Conservation (phyloP, 1,284 basidiomycete species). For the Clitocybe nebularis region DNA sequence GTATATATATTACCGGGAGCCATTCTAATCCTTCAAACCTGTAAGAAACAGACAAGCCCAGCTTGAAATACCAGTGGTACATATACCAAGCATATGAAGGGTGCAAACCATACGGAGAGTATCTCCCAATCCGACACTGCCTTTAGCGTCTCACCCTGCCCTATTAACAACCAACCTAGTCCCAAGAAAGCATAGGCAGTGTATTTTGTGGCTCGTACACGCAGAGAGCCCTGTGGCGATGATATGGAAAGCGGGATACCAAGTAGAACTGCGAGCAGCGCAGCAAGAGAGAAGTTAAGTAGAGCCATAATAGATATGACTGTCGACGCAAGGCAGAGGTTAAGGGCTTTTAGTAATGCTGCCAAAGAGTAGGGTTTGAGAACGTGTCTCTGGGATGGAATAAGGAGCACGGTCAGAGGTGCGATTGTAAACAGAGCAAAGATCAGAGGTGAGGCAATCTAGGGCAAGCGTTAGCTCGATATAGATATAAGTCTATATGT, state of each 20-base stretch:
- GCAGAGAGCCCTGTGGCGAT: conserved; percentile 24
- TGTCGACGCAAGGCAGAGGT: conserved; percentile 76
- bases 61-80: conserved; percentile 68
- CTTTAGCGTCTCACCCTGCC: conserved; percentile 36
- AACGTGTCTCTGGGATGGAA: conserved; percentile 16
- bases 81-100: conserved; percentile 70
- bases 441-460: conserved; percentile 23
- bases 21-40: conserved; percentile 16
- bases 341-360: conserved; percentile 62
- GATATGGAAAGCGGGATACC: conserved; percentile 57
- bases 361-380: conserved; percentile 31
- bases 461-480: conserved; percentile 3
- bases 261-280: conserved; percentile 58
- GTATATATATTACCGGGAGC: conserved; percentile 2
- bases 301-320: conserved; percentile 82
- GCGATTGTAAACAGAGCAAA: conserved; percentile 26
- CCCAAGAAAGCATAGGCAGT: conserved; percentile 42
- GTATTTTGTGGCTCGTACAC: conserved; percentile 34
- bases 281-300: conserved; percentile 86
- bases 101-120: conserved; percentile 70
- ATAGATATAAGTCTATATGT: conserved; percentile 2
- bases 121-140: conserved; percentile 71
- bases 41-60: conserved; percentile 49
- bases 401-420: conserved; percentile 25
- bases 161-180: conserved; percentile 54